phyloP scores from a whole-genome alignment of 73 alveolate species.

The Tetrahymena elliotti region DNA sequence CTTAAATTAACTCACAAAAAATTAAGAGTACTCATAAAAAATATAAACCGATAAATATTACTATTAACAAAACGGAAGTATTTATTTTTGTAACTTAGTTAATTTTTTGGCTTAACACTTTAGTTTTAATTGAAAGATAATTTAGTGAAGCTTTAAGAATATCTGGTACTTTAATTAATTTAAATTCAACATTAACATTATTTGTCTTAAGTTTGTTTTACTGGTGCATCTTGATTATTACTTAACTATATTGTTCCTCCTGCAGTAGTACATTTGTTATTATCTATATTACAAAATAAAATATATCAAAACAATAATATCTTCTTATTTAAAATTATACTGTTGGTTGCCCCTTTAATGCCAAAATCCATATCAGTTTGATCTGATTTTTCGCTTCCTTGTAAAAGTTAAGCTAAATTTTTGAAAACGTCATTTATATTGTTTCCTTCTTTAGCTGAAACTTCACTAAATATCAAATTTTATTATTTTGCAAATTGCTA shows the following conservation, averaged over 20 bases:
- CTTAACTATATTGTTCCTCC: not conserved
- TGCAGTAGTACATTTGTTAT: not conserved
- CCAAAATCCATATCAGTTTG: not conserved
- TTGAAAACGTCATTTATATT: constrained; percentile 17
- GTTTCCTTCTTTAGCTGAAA: constrained; percentile 48
- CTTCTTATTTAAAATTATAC: not conserved
- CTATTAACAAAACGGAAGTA: not conserved
- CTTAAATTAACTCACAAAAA: too few species aligned
- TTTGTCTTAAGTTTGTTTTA: not conserved
- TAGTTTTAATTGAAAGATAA: not conserved
- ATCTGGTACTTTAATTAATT: not conserved
- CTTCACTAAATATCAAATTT: constrained; percentile 20
- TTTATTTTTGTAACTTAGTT: not conserved
- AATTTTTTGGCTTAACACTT: not conserved
- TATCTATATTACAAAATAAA: not conserved
- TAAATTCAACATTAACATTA: not conserved
- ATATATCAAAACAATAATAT: not conserved
- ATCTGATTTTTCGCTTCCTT: not conserved
- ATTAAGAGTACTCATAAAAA: not conserved
- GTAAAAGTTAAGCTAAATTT: constrained; percentile 2
- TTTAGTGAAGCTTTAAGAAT: not conserved
- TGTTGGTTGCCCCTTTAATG: not conserved
- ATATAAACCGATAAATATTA: too few species aligned
- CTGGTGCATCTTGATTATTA: not conserved
- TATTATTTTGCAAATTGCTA: constrained; percentile 30